Percentiles rank a stretch among this genome's conserved stretches.
Evolutionary conservation across 1,139 yeast species (phyloP).

Genomic region (Protomyces pachydermus): DNA sequence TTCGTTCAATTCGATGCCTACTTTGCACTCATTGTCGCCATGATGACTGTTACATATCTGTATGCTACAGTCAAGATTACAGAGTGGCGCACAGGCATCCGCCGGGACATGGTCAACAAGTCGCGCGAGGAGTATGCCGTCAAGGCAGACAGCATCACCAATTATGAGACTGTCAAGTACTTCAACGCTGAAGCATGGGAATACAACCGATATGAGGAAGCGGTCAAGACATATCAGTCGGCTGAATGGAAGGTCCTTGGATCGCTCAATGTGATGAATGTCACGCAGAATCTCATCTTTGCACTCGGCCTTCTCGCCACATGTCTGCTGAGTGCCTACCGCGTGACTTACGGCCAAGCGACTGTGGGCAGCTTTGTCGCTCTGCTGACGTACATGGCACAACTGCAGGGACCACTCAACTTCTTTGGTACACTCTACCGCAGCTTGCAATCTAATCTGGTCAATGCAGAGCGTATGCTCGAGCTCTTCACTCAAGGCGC

Average conservation of each 20-base stretch:
- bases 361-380: conserved; percentile 93
- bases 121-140: conserved; percentile 93
- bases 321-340: conserved; percentile 97
- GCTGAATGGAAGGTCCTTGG: conserved; percentile 87
- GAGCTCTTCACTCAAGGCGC: conserved; percentile 31
- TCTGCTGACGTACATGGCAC: conserved; percentile 53
- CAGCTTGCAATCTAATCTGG: conserved; percentile 32
- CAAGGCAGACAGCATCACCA: conserved; percentile 85
- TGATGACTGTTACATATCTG: conserved; percentile 81
- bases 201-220: conserved; percentile 70
- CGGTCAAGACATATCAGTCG: conserved; percentile 69
- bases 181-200: conserved; percentile 84
- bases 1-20: conserved; percentile 77
- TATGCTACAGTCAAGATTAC: conserved; percentile 84
- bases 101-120: conserved; percentile 84
- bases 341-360: conserved; percentile 71
- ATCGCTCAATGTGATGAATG: conserved; percentile 77
- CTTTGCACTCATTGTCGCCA: conserved; percentile 81
- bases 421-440: conserved; percentile 32
- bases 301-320: conserved; percentile 85
- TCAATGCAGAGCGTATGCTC: conserved; percentile 32
- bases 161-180: conserved; percentile 89
- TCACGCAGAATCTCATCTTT: conserved; percentile 88
- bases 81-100: conserved; percentile 87
- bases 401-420: conserved; percentile 55